Evolutionary conservation across 2,329 filamentous ascomycete species (phyloP), one percentile per base, ranked within the genome.

Genomic region (Colletotrichum sp.): DNA sequence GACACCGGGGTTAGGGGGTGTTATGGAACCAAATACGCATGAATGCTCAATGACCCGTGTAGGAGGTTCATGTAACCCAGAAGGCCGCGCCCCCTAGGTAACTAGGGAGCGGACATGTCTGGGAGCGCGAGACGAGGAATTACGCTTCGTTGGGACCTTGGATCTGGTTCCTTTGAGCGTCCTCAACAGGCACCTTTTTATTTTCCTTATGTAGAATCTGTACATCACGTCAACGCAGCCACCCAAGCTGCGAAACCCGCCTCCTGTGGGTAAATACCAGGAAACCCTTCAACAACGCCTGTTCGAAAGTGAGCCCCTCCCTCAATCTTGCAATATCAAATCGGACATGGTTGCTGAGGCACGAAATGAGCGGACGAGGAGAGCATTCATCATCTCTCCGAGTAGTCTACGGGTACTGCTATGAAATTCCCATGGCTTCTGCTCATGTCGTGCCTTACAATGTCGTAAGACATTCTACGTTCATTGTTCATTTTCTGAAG

Each of bases 181-280:
- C 52, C 59, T 55, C 29, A 64, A 73, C 64, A 73, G 70, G 29
- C 64, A 69, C 71, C 66, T 75, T 76, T 32, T 77, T 77, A 55
- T 64, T 77, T 76, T 77, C 71, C 76, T 77, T 78, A 76, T 78
- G 77, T 78, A 78, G 72, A 78, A 76, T 72, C 66, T 78, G 77
- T 78, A 78, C 77, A 78, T 77, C 77, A 78, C 72, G 63, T 67
- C 73, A 71, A 49, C 69, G 76, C 76, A 67, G 73, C 57, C 59
- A 65, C 29, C 27, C 57, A 72, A 57, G 70, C 77, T 71, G 74
- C 70, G 61, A 61, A 65, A 64, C 76, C 70, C 65, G 74, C 65
- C 74, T 71, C 49, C 74, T 73, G 76, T 66, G 65, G 76, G 69
- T 76, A 70, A 77, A 76, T 36, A 76, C 29, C 70, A 69, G 70